These are phyloP conservation scores for Populus pruinosa DNA, from an alignment of 345 rosid species.

Conservation along the genomic window DNA sequence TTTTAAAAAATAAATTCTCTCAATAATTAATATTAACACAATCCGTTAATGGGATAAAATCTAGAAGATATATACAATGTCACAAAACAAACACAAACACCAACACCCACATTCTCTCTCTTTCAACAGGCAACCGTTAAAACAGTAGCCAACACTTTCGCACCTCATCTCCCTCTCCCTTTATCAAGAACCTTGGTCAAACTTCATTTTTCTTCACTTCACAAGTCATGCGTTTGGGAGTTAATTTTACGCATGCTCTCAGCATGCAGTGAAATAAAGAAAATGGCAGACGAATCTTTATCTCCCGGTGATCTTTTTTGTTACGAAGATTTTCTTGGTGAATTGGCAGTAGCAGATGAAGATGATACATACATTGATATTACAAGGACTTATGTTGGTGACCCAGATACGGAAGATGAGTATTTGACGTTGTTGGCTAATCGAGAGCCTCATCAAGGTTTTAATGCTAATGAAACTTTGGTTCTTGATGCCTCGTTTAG, in stretches of 20 bases:
- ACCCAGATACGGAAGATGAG: slow-evolving; percentile 26
- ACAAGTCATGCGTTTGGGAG: slow-evolving; percentile 16
- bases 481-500: slow-evolving; percentile 25
- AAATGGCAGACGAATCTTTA: slow-evolving; percentile 30
- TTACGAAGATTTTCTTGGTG: slow-evolving; percentile 31
- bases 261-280: background rate
- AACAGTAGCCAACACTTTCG: background rate
- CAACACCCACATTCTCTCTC: background rate
- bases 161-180: slow-evolving; percentile 2
- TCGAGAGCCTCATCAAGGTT: slow-evolving; percentile 39
- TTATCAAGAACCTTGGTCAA: slow-evolving; percentile 10
- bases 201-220: slow-evolving; percentile 6
- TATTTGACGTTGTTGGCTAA: slow-evolving; percentile 30
- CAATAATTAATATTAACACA: background rate
- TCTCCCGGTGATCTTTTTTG: slow-evolving; percentile 33
- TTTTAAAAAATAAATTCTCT: background rate
- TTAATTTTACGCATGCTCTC: background rate
- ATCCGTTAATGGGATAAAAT: background rate
- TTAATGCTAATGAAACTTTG: slow-evolving; percentile 21
- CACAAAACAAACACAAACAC: background rate
- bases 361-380: slow-evolving; percentile 2
- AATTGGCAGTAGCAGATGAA: slow-evolving; percentile 13
- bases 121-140: slow-evolving; percentile 7
- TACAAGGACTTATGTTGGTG: background rate
- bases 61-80: background rate